Base-by-base conservation (phyloP, 257 asterid genomes). In the Plantago ovata region DNA sequence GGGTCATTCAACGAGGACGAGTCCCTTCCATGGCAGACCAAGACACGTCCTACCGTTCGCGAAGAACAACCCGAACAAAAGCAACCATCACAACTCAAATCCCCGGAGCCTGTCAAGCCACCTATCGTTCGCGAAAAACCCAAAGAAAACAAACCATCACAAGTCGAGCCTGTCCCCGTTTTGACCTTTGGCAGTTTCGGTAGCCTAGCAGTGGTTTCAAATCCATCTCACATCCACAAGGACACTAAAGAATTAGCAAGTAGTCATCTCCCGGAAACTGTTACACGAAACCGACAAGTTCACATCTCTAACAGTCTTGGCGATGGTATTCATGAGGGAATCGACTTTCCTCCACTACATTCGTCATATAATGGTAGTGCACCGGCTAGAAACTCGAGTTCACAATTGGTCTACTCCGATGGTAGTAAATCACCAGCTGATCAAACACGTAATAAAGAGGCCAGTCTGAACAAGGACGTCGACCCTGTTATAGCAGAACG, bases 101-200 rank as follows among this genome's bases (percentile, higher is more conserved):
- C n/a, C n/a, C n/a, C n/a, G n/a, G n/a, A n/a, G n/a, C n/a, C n/a
- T n/a, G n/a, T n/a, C n/a, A 64, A 71, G 60, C 60, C 72, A 38
- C 68, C 84, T 61, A 53, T 38, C 20, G 58, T 36, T 58, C 38
- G 64, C 51, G 53, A 53, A 55, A 68, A 68, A 41, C 46, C 66
- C 7, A 69, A 28, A 11, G 66, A 60, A 56, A 68, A 58, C 59
- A 71, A 68, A 69, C 74, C 72, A 67, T 36, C 44, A 22, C 53
- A 59, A 58, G 69, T 69, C 81, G 70, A 67, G 41, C 55, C n/a
- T 50, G 62, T 16, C 39, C 72, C 77, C 18, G 84, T 54, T 43
- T 75, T 77, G 23, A 74, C 76, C 18, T 81, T 78, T 72, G 90
- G 94, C 49, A 76, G 77, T 74, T 77, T 79, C 57, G 44, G 67